Conservation (phyloP, 2,329 filamentous ascomycete genomes). For the Cladosporium halotolerans region DNA sequence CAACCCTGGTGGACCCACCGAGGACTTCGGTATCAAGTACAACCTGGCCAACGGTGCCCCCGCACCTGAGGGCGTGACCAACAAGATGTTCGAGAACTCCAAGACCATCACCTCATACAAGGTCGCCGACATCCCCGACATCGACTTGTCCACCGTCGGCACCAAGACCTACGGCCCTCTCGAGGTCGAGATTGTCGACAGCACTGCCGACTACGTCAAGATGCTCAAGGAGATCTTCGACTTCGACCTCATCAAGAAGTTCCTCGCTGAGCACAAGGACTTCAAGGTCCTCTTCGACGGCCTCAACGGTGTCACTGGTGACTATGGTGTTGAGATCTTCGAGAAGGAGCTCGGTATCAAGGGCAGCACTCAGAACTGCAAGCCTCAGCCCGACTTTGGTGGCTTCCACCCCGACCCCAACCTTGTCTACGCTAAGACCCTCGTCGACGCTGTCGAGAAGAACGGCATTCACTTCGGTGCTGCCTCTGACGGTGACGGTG, state of each 20-base stretch:
- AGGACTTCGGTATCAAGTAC: slow-evolving; percentile 99
- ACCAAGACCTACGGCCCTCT: slow-evolving; percentile 76
- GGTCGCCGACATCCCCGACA: slow-evolving; percentile 75
- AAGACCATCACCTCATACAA: slow-evolving; percentile 91
- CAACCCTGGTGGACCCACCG: slow-evolving; percentile 93
- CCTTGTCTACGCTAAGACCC: slow-evolving; percentile 89
- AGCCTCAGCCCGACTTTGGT: slow-evolving; percentile 88
- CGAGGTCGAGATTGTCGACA: slow-evolving; percentile 93
- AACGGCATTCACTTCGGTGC: slow-evolving; percentile 91
- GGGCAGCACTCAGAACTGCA: slow-evolving; percentile 81
- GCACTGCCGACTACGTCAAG: slow-evolving; percentile 80
- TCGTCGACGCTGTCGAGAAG: slow-evolving; percentile 90
- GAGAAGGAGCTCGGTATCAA: slow-evolving; percentile 84
- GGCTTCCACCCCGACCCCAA: slow-evolving; percentile 97
- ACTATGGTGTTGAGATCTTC: slow-evolving; percentile 92
- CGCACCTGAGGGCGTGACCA: slow-evolving; percentile 90
- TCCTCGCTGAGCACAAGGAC: slow-evolving; percentile 77
- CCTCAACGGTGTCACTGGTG: slow-evolving; percentile 88
- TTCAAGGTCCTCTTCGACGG: slow-evolving; percentile 98
- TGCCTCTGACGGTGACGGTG: slow-evolving; percentile 92
- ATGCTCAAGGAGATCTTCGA: slow-evolving; percentile 99
- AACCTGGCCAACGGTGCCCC: slow-evolving; percentile 95
- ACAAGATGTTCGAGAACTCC: slow-evolving; percentile 92
- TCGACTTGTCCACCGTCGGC: slow-evolving; percentile 79
- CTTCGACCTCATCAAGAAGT: slow-evolving; percentile 90